Base-by-base conservation (phyloP, 2,329 filamentous ascomycete genomes). In the Ceratocystis harringtonii region DNA sequence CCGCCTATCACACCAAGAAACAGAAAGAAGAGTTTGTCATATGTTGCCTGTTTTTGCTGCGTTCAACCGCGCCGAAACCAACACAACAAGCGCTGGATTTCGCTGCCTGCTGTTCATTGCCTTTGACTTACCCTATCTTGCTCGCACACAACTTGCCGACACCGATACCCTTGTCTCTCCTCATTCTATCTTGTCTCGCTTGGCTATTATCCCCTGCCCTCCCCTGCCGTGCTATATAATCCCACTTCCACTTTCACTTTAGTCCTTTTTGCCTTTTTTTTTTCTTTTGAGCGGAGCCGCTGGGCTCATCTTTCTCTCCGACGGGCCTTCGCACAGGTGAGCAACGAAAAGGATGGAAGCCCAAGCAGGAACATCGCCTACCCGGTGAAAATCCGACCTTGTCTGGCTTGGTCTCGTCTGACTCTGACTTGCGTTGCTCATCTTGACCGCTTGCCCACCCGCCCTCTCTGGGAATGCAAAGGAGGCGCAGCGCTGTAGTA, bases 301-400 rank as follows among this genome's bases (percentile, higher is more conserved):
- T 66, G 17, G 17, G 36, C 44, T 22, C 32, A 65, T 65, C 64
- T 57, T 65, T 65, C 19, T 60, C 5, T 45, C 41, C 30, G 63
- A 64, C 6, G 15, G 55, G 5, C 28, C 52, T 57, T 52, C 19
- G n/a, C 19, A 10, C 45, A 58, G 25, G 25, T n/a, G 17, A 25
- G 7, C 4, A 5, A 36, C 30, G n/a, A 32, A 28, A 17, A 58
- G 55, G 55, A 36, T 58, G 28, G 36, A 10, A n/a, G 55, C 55
- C 28, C 55, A 62, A 62, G 44, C 19, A 62, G 8, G 8, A 5
- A 61, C n/a, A 19, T 22, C 43, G 22, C 58, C 8, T 10, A 36
- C 45, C n/a, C 61, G 25, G 45, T 50, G 41, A 8, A 50, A 50
- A 48, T 50, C 22, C 17, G 61, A 5, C n/a, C 17, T 58, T 28